These are phyloP conservation scores for Pythium periplocum DNA, from an alignment of 352 stramenopile species.

Conservation along the genomic window DNA sequence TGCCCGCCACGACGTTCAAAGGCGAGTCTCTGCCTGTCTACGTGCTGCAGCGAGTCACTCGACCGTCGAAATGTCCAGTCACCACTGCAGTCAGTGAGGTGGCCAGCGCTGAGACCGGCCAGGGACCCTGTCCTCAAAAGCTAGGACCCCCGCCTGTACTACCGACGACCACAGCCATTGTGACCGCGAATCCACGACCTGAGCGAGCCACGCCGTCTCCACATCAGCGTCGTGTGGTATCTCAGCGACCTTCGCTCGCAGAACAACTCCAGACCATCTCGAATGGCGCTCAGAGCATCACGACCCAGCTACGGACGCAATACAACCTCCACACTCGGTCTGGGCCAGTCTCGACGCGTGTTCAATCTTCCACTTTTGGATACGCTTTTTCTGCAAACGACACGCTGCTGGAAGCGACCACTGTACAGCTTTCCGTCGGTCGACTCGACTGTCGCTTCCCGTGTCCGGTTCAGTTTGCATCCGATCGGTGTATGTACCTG, in stretches of 20 bases:
- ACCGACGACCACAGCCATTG: not conserved
- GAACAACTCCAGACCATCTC: slow-evolving; percentile 67
- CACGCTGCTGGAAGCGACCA: slow-evolving; percentile 37
- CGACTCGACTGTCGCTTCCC: slow-evolving; percentile 61
- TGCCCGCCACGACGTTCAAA: slow-evolving; percentile 39
- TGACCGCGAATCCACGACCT: not conserved
- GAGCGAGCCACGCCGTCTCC: not conserved
- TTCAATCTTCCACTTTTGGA: not conserved
- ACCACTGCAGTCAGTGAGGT: not conserved
- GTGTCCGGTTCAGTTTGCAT: slow-evolving; percentile 43
- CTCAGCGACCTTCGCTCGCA: slow-evolving; percentile 29
- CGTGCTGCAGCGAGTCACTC: slow-evolving; percentile 28
- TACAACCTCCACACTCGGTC: slow-evolving; percentile 30
- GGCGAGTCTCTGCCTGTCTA: slow-evolving; percentile 60
- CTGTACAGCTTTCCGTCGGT: slow-evolving; percentile 37
- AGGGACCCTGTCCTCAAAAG: not conserved
- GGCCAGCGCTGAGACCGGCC: not conserved
- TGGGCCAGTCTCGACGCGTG: not conserved
- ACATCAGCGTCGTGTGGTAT: not conserved
- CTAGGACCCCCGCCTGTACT: not conserved
- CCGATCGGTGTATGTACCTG: slow-evolving; percentile 53
- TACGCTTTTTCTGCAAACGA: no score
- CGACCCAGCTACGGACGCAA: slow-evolving; percentile 30
- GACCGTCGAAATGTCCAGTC: not conserved
- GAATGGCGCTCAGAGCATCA: slow-evolving; percentile 41